These are phyloP conservation scores for Gynochthodes officinalis DNA, from an alignment of 257 asterid species.

Conservation along the genomic window DNA sequence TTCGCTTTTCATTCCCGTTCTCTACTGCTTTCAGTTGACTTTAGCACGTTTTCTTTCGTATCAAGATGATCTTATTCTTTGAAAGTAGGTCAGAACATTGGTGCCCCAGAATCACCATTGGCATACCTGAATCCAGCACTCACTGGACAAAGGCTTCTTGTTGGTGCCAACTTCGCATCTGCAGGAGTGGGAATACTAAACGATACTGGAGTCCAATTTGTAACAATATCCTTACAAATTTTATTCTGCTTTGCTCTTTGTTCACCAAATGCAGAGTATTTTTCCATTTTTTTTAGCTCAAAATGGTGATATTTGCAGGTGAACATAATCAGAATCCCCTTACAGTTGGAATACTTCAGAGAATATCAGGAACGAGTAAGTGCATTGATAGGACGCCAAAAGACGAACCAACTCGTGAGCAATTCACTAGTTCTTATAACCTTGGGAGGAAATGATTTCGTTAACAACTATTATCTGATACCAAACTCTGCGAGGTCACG, in stretches of 20 bases:
- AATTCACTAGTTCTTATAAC: conserved; percentile 70
- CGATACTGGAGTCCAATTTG: conserved; percentile 83
- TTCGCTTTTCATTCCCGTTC: too few relatives aligned
- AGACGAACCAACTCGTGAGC: conserved; percentile 44
- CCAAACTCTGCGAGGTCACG: conserved; percentile 71
- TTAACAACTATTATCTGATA: conserved; percentile 71
- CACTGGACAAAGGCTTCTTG: conserved; percentile 47
- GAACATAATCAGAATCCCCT: conserved; percentile 58
- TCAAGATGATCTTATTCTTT: neutral
- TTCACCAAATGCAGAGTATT: neutral
- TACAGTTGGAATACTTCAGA: conserved; percentile 56
- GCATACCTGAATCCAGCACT: conserved; percentile 68
- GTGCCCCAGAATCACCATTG: conserved; percentile 54
- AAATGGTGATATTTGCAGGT: conserved; percentile 37
- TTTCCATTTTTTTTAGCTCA: neutral
- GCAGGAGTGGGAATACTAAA: conserved; percentile 84
- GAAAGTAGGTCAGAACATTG: conserved; percentile 54
- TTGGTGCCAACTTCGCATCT: conserved; percentile 84
- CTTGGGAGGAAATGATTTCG: conserved; percentile 87
- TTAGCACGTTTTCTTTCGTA: neutral
- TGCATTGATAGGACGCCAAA: conserved; percentile 43
- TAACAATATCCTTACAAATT: conserved; percentile 21
- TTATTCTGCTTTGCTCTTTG: too few relatives aligned
- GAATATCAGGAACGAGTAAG: conserved; percentile 58
- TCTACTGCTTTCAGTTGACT: too few relatives aligned